Base-by-base conservation (phyloP, 176 grass and related monocot genomes). In the Bonia amplexicaulis region DNA sequence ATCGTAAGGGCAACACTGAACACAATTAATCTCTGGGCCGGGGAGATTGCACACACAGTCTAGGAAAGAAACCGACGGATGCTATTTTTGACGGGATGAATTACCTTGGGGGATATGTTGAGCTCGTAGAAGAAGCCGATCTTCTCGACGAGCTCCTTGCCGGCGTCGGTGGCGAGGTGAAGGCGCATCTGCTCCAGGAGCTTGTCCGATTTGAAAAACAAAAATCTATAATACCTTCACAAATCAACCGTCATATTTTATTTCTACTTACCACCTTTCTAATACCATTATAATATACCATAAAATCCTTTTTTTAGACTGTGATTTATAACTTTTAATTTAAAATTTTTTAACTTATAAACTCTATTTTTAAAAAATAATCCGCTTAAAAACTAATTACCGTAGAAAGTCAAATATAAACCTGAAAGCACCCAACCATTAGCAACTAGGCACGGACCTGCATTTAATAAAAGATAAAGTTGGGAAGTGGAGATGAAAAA, bases 111-210 rank as follows among this genome's bases (percentile, higher is more conserved):
- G 5, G 93, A 69, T 82, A 98, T 89, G 85, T 98, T 92, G 77
- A 98, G 91, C 44, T 98, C 91, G 85, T 95, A 98, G 31, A 98
- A 85, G 83, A 92, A 86, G 46, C 91, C 93, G 77, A 98, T 66
- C 83, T 95, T 98, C 57, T 90, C 62, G 84, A 67, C 88, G 68
- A 98, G 49, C 40, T 81, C 86, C 85, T 95, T 90, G 55, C 93
- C 86, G 23, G 85, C 93, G 58, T 87, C 90, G 61, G 93, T 92
- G 81, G 86, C 78, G 44, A 98, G 86, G 80, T 92, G 90, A 20
- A 88, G 73, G 80, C 89, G 81, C 96, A 94, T 89, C 88, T 86
- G 90, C 85, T 92, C 93, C 52, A 98, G 83, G 46, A 98, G 86
- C 46, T 79, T 79, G 31, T 84, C 88, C 39, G 88, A 92, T 72